Evolutionary conservation across 257 asterid genomes (phyloP).

Genomic region (Nicotiana otophora): DNA sequence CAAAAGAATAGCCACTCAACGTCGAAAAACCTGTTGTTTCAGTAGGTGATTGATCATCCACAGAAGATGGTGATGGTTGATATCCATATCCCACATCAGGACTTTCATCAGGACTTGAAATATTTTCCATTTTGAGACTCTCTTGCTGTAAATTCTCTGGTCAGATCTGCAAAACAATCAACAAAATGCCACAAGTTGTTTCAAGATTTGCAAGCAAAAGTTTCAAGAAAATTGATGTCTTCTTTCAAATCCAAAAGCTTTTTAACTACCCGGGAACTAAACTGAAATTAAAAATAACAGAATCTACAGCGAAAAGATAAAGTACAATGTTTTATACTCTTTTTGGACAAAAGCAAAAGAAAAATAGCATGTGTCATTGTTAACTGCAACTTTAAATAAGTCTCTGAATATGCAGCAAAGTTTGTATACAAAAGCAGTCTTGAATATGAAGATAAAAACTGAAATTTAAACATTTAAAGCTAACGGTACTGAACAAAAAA

Average conservation of each 20-base stretch:
- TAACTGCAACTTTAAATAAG: constrained; percentile 18
- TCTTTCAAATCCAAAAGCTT: not conserved
- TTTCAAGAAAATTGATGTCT: not conserved
- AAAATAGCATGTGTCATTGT: constrained; percentile 28
- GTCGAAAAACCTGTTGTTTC: constrained; percentile 41
- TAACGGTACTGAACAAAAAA: constrained; percentile 22
- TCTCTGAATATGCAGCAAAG: constrained; percentile 35
- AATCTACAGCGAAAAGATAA: not conserved
- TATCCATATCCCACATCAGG: constrained; percentile 41
- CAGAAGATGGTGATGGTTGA: constrained; percentile 43
- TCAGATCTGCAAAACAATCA: constrained; percentile 9
- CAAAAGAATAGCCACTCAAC: constrained; percentile 51
- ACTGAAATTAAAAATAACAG: constrained; percentile 6
- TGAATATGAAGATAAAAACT: not conserved
- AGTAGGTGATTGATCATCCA: constrained; percentile 49
- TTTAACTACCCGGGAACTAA: constrained; percentile 15
- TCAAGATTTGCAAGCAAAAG: not conserved
- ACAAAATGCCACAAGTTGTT: not conserved
- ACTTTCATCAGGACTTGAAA: constrained; percentile 41
- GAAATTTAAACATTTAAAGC: constrained; percentile 18
- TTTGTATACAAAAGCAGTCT: constrained; percentile 11
- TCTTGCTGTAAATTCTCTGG: constrained; percentile 1
- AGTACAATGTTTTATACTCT: not conserved
- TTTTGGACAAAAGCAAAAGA: constrained; percentile 23
- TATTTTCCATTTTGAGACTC: constrained; percentile 36